A percentile compares a stretch with the other conserved stretches of the same genome.
Evolutionary conservation across 2,329 filamentous ascomycete species (phyloP).

Genomic region (Fusarium ambrosium): DNA sequence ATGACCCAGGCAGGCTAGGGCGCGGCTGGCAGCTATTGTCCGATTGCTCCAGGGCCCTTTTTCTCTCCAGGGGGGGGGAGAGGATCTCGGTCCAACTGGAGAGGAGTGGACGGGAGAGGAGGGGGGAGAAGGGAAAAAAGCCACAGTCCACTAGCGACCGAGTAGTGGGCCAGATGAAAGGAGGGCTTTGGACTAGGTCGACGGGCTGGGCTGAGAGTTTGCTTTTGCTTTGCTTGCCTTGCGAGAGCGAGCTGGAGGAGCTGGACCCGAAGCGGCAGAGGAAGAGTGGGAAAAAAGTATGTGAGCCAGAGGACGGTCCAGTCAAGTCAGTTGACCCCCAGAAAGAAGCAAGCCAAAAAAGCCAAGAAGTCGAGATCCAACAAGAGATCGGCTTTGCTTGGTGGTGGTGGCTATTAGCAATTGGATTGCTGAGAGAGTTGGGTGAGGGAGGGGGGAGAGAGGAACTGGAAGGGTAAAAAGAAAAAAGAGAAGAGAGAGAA

Average conservation of each 20-base stretch:
- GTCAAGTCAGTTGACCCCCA: constrained; percentile 10
- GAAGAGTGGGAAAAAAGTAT: not conserved
- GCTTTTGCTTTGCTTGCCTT: constrained; percentile 11
- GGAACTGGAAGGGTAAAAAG: not conserved
- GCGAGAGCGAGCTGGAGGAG: constrained; percentile 32
- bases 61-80: not conserved
- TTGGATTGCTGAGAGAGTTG: not conserved
- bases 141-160: constrained; percentile 31
- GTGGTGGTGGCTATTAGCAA: constrained; percentile 1
- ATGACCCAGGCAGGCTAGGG: constrained; percentile 15
- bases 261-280: constrained; percentile 26
- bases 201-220: constrained; percentile 32
- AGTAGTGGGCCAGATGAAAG: constrained; percentile 17
- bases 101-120: not conserved
- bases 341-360: constrained; percentile 5
- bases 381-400: constrained; percentile 17
- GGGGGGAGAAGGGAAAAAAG: constrained; percentile 27
- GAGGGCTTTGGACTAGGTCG: constrained; percentile 6
- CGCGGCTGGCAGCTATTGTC: constrained; percentile 22
- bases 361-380: constrained; percentile 27
- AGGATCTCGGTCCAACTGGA: constrained; percentile 4
- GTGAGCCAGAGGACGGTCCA: not conserved
- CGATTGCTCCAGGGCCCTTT: constrained; percentile 27
- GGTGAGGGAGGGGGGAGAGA: not conserved
- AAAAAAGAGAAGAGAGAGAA: constrained; percentile 1